A percentile compares a stretch with the other conserved stretches of the same genome.
Conservation (phyloP, 345 rosid species). For the Syzygium grande region DNA sequence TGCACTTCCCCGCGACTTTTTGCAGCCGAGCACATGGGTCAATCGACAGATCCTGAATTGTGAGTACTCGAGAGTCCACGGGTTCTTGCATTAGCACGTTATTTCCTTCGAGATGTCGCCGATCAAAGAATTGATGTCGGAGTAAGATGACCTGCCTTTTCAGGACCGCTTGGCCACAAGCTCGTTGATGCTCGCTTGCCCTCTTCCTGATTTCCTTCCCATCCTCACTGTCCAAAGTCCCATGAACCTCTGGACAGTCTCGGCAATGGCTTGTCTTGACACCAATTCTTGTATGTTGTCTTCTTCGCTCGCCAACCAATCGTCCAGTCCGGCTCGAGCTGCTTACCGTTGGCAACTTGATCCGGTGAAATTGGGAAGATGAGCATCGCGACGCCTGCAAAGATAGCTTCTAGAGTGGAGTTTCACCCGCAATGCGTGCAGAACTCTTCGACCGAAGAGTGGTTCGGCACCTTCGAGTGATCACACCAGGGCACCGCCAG, state of each 20-base stretch:
- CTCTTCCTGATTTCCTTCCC: no score
- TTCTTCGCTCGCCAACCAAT: constrained; percentile 11
- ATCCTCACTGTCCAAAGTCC: background rate
- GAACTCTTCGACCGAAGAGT: constrained; percentile 29
- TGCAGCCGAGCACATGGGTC: background rate
- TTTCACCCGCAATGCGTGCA: constrained; percentile 35
- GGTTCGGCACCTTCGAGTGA: constrained; percentile 22
- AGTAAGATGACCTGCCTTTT: background rate
- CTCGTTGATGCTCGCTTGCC: no score
- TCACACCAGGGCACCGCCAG: constrained; percentile 26
- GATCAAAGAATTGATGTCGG: background rate
- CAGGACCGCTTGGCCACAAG: no score
- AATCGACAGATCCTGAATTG: background rate
- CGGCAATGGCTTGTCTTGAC: constrained; percentile 5
- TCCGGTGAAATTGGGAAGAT: constrained; percentile 23
- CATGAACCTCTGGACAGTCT: constrained; percentile 9
- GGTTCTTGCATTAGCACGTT: background rate
- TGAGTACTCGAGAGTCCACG: background rate
- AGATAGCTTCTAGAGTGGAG: constrained; percentile 20
- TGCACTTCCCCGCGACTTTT: background rate
- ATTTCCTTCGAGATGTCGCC: background rate
- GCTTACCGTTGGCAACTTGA: constrained; percentile 20
- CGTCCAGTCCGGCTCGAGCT: constrained; percentile 27
- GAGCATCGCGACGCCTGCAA: constrained; percentile 31
- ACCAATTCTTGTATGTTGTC: background rate